Base-by-base conservation (phyloP, 345 rosid species). In the Theobroma cacao region DNA sequence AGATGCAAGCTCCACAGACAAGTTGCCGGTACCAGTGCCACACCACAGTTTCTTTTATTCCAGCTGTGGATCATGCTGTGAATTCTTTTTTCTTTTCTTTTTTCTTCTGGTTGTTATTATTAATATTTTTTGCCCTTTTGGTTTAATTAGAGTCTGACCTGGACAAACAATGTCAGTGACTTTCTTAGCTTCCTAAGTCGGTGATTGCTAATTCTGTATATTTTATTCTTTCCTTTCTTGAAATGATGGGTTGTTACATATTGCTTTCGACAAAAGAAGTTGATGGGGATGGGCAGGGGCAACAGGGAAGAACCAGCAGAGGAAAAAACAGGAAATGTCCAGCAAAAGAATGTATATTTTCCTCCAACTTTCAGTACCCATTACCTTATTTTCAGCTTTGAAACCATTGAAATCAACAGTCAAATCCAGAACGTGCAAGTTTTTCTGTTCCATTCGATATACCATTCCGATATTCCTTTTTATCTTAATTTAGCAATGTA, bases 181-280 rank as follows among this genome's bases (percentile, higher is more conserved):
- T 75, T 65, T 72, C 18, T 69, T 78, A 77, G 66, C 77, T 41
- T 59, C 36, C 56, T 1, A 50, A 64, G 82, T 80, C 81, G 71
- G 84, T 58, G 79, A 62, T 79, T 63, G 61, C 81, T 61, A 47
- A 66, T 76, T 77, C 4, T 77, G 71, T 75, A 60, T 15, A 69
- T 31, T 22, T 73, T 56, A 30, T 56, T 58, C 45, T 62, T 59
- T 17, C 7, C 52, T 28, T 2, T 28, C 20, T 66, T 79, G 53
- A 76, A 70, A 56, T 75, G 81, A 84, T 77, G 82, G 83, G 80
- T 79, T 72, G 87, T 82, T 77, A 63, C 47, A 59, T 22, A 80
- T 85, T 77, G 83, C 80, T 85, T 74, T 85, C 84, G 30, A 80
- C 50, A 47, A 60, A 75, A 72, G 45, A 28, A 79, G 62, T 36